Evolutionary conservation across 495 filamentous ascomycete genomes (phyloP).

Genomic region (Chaetomium cochliodes): DNA sequence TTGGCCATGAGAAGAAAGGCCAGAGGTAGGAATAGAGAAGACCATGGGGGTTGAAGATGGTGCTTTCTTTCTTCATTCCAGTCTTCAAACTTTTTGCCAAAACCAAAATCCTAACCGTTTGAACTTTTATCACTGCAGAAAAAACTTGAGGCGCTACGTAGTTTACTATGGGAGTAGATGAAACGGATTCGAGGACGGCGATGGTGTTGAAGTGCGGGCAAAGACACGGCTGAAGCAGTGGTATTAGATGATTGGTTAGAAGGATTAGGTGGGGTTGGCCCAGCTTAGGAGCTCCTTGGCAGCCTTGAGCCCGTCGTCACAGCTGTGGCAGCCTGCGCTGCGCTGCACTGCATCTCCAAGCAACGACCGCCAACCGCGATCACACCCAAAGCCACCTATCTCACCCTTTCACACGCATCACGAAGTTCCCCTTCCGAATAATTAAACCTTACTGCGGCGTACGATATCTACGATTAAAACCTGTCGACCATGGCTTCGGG

Average conservation of each 20-base stretch:
- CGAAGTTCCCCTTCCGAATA: background rate
- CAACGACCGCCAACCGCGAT: constrained; percentile 20
- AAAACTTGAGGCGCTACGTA: too few species aligned
- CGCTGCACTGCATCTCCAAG: constrained; percentile 8
- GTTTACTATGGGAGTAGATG: background rate
- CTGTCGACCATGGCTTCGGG: constrained; percentile 67
- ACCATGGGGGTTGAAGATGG: too few species aligned
- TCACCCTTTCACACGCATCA: background rate
- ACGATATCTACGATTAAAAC: background rate
- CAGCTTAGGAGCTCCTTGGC: constrained; percentile 14
- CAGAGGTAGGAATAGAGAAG: too few species aligned
- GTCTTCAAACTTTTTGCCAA: too few species aligned
- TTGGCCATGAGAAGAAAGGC: too few species aligned
- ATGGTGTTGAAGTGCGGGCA: background rate
- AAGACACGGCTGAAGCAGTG: background rate
- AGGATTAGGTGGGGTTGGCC: background rate
- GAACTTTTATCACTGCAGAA: too few species aligned
- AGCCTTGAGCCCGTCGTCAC: constrained; percentile 29
- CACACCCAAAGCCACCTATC: constrained; percentile 3
- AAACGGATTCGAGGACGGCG: background rate
- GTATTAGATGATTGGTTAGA: background rate
- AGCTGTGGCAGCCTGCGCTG: constrained; percentile 31
- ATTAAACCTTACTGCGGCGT: background rate
- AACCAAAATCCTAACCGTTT: too few species aligned
- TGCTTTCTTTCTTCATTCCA: too few species aligned